phyloP scores from a whole-genome alignment of 805 yeast genomes.

The Trichomonascus vanleenenianus region DNA sequence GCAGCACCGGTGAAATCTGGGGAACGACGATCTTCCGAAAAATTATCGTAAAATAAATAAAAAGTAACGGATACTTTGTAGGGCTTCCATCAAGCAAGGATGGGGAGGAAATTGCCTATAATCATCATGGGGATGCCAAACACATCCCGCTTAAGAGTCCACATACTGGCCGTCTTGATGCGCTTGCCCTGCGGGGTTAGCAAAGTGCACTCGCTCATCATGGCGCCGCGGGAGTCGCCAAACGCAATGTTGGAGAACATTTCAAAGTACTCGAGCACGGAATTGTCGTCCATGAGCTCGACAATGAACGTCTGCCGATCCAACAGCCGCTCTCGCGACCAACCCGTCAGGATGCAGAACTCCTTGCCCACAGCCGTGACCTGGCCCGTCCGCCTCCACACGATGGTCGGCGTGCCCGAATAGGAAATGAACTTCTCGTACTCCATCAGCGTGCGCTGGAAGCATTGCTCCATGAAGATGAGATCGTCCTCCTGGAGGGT shows the following conservation, averaged over 20 bases:
- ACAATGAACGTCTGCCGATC: conserved; percentile 29
- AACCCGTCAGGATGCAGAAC: conserved; percentile 84
- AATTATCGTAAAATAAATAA: not conserved
- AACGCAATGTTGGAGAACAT: conserved; percentile 78
- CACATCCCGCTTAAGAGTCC: conserved; percentile 92
- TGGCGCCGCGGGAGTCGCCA: conserved; percentile 82
- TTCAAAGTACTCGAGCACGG: conserved; percentile 83
- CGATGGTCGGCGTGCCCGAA: conserved; percentile 89
- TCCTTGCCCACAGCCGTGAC: conserved; percentile 94
- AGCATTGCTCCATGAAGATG: conserved; percentile 93
- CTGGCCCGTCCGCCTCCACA: conserved; percentile 95
- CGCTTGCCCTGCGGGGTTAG: conserved; percentile 34
- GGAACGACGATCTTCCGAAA: no score
- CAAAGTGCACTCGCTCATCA: conserved; percentile 81
- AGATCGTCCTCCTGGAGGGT: conserved; percentile 84
- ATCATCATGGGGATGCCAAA: conserved; percentile 98
- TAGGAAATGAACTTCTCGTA: conserved; percentile 77
- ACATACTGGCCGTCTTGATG: conserved; percentile 72
- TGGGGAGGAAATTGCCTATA: conserved; percentile 86
- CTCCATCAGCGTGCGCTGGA: conserved; percentile 84
- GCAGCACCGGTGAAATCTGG: no score
- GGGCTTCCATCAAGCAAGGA: conserved; percentile 30
- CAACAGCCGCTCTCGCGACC: conserved; percentile 66
- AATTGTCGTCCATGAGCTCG: conserved; percentile 79
- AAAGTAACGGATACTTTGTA: not conserved